Percentiles rank a stretch among this genome's conserved stretches.
Evolutionary conservation across 2,329 filamentous ascomycete genomes (phyloP).

Genomic region (Trichoderma simmonsii): DNA sequence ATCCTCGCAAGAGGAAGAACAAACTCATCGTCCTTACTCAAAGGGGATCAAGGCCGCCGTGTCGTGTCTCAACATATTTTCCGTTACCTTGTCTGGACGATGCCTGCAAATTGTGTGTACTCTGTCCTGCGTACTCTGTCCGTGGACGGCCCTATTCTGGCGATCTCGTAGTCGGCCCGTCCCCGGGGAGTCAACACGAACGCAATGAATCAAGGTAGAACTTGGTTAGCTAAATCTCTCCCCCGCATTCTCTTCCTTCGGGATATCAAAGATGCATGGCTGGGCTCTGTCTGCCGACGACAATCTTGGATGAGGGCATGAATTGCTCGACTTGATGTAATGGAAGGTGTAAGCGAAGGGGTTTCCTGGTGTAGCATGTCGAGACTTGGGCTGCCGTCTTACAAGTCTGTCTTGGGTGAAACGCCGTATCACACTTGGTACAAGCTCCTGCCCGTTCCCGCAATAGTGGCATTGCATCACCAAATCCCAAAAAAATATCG

Average conservation of each 20-base stretch:
- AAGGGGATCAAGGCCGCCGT: neutral
- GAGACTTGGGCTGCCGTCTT: neutral
- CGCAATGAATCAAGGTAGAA: neutral
- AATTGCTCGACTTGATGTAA: neutral
- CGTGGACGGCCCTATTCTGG: slow-evolving; percentile 6
- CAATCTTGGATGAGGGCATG: no score
- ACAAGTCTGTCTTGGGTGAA: neutral
- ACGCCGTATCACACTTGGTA: neutral
- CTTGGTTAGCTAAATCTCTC: neutral
- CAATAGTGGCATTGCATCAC: neutral
- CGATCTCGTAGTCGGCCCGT: slow-evolving; percentile 9
- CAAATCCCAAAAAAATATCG: neutral
- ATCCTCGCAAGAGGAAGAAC: neutral
- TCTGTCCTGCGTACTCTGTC: neutral
- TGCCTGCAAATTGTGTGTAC: neutral
- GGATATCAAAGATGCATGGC: neutral
- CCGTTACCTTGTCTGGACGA: neutral
- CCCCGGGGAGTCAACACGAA: neutral
- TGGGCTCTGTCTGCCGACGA: neutral
- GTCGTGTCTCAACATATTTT: neutral
- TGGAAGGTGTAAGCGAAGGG: neutral
- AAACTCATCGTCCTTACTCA: neutral
- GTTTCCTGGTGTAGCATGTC: neutral
- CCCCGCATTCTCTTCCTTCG: neutral
- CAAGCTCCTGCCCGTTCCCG: neutral